Base-by-base conservation (phyloP, 768 basidiomycete genomes). In the Macrolepiota fuliginosa region DNA sequence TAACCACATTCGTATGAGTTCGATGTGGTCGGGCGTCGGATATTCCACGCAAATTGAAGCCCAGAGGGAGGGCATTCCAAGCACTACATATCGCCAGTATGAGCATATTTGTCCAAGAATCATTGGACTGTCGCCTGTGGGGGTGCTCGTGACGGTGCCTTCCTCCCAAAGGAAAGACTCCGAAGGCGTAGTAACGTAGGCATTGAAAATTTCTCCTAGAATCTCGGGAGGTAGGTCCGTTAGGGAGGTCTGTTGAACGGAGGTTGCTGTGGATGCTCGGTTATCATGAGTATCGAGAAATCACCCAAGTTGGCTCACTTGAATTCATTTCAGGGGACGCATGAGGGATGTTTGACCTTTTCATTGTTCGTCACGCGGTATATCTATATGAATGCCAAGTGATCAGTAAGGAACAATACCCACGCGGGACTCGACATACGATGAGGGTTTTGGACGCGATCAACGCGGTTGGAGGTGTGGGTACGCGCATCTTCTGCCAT, bases 91-190 rank as follows among this genome's bases (percentile, higher is more conserved):
- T 27, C 58, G 49, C 58, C 58, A 59, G 17, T 59, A 59, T 27
- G 58, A 51, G 29, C 58, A 59, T 37, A 59, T 52, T 27, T 59
- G 58, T 7, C 37, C 39, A 17, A 59, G 58, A 29, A 42, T 37
- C 36, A 59, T 51, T 5, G 58, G 58, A 7, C 49, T 51, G 37
- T 50, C 49, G 17, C 58, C 58, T 10, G 15, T 42, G 22, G 25
- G 17, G n/a, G 37, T 17, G 17, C 49, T 51, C n/a, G 24, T 11
- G 15, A 59, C 49, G 11, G 25, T n/a, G 25, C 37, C 25, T 12
- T 59, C 58, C 13, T 59, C 58, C 58, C 58, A 59, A 15, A 29
- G 15, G 9, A 46, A 4, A 51, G 27, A 7, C 11, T 27, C n/a
- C 15, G 58, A 59, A n/a, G 58, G 58, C 10, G 50, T 9, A 15